Evolutionary conservation across 1,284 basidiomycete species (phyloP), one percentile per base, ranked within the genome.

Genomic region (Ustilago loliicola): DNA sequence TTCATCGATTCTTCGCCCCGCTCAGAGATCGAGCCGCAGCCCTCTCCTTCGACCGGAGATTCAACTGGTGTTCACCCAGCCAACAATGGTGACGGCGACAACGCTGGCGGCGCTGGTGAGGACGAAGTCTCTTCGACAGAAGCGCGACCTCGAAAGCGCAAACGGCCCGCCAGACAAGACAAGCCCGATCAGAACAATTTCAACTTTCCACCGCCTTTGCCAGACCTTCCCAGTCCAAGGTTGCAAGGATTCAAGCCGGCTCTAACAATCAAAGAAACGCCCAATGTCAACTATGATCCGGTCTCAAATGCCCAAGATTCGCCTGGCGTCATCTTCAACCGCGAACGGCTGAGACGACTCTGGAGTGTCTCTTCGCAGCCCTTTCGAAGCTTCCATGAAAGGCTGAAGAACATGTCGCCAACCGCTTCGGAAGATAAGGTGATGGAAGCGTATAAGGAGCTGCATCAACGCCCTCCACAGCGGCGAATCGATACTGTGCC

Each of bases 181-280:
- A 29, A 27, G 27, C 19, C 57, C 4, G 3, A 62, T 2, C 3
- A 25, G 5, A 17, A 19, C n/a, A 57, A 21, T 38, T 71, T 71
- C 29, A 7, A 42, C 10, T 72, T 72, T 54, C 59, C 48, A 2
- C 23, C 51, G 1, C 5, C 55, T 7, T 21, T 19, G 5, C 6
- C 9, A 3, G 51, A 62, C 8, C 40, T 47, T 6, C 17, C 17
- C 30, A 36, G 55, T 47, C 69, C 69, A 1, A 55, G 36, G 8
- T 47, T 72, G n/a, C 13, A 23, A 8, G 42, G 56, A 2, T 72
- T 66, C 54, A 66, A 55, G n/a, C 55, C 55, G 0, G 58, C 63
- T 0, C 25, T 55, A 4, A 29, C 32, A 11, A 25, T 34, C 36
- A 57, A 51, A 9, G 51, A 51, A 23, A 60, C 27, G 17, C 34